Evolutionary conservation across 768 basidiomycete genomes (phyloP), one percentile per base, ranked within the genome.

Genomic region (Termitomyces sp.): DNA sequence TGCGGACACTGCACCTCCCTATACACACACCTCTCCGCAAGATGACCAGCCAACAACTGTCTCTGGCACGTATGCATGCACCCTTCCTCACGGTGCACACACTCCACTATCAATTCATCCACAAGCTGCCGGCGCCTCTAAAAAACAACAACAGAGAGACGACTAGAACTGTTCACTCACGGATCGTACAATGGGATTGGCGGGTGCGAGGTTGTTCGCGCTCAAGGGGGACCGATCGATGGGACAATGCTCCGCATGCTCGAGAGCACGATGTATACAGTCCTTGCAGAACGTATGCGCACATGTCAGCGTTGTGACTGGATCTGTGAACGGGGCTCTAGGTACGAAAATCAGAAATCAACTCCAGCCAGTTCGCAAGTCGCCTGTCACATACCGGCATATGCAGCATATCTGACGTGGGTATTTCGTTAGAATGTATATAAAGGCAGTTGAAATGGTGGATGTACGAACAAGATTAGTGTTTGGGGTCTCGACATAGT

Each of bases 251-350:
- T 80, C 75, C 7, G 85, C 83, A 58, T 89, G 82, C 12, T 71
- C 68, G 4, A 95, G 78, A 0, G 93, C 89, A 49, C 77, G 76
- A n/a, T 74, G 63, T 58, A 95, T 90, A 66, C 94, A 96, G 31
- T 84, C 86, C n/a, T 72, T 71, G 69, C 94, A 96, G 69, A 95
- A 95, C 0, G 92, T 95, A 67, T 93, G 94, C 58, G 82, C 77
- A 63, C 94, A 95, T 8, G 86, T 83, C 40, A 72, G 79, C 0
- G 90, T 86, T 0, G 89, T 89, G 1, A 79, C 80, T 10, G 93
- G 94, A 31, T 92, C 82, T 8, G 83, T 72, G 65, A 95, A 94
- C 3, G 92, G 90, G 54, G 78, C 77, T 23, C 87, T 88, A n/a
- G n/a, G 47, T 9, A 19, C 50, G 62, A 38, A 10, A 4, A 6